phyloP scores from a whole-genome alignment of 2,329 filamentous ascomycete genomes.

The Aureobasidium sp. region DNA sequence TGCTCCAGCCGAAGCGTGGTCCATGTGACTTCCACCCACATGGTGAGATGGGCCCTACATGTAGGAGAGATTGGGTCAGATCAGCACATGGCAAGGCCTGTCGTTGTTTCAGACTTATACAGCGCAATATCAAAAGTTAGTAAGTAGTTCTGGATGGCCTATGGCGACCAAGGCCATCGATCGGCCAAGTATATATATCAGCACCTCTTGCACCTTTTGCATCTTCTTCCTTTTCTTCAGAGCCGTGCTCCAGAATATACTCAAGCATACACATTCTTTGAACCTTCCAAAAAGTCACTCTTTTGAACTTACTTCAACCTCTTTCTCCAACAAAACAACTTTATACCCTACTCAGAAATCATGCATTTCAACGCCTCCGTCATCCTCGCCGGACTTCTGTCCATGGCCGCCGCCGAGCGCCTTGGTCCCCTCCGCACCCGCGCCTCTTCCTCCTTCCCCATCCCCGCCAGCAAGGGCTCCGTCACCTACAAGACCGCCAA shows the following conservation, averaged over 20 bases:
- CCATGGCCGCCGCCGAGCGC: slow-evolving; percentile 9
- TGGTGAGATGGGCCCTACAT: not conserved
- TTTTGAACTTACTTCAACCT: not conserved
- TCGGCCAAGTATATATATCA: not conserved
- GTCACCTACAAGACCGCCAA: slow-evolving; percentile 15
- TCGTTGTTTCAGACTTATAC: not conserved
- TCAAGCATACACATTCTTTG: not conserved
- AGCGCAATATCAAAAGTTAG: not conserved
- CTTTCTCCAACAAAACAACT: not conserved
- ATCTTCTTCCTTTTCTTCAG: not conserved
- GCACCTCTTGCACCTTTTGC: not conserved
- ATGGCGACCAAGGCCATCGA: too few species aligned
- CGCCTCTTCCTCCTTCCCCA: slow-evolving; percentile 14
- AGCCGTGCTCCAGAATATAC: slow-evolving; percentile 10
- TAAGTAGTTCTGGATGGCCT: not conserved
- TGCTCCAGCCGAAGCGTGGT: not conserved
- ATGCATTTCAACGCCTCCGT: slow-evolving; percentile 10
- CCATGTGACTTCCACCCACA: not conserved
- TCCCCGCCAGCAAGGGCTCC: slow-evolving; percentile 16
- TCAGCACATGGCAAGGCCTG: not conserved
- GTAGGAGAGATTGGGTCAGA: not conserved
- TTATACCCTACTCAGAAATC: not conserved
- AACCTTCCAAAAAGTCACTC: not conserved
- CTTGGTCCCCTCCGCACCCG: not conserved
- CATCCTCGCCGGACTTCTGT: slow-evolving; percentile 8